These are phyloP conservation scores for Rhizophora mangle DNA, from an alignment of 345 rosid species.

Conservation along the genomic window DNA sequence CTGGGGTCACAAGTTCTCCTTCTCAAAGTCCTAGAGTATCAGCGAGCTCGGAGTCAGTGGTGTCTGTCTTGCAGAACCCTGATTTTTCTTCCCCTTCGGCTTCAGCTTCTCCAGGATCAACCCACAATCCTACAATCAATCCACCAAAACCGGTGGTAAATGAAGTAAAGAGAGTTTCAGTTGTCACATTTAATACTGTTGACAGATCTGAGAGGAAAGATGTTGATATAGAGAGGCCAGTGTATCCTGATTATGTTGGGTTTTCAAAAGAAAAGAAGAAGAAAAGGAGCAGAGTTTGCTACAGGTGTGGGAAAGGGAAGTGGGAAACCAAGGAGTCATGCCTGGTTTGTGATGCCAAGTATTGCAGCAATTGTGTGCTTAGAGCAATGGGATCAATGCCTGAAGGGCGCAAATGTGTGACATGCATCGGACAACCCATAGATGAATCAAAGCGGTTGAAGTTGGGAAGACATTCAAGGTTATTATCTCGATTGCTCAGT, in stretches of 20 bases:
- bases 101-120: constrained; percentile 72
- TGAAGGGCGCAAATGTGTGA: constrained; percentile 95
- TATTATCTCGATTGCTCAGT: constrained; percentile 76
- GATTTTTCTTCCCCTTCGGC: constrained; percentile 81
- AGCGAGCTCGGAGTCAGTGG: constrained; percentile 87
- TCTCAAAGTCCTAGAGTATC: constrained; percentile 77
- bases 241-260: constrained; percentile 51
- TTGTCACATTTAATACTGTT: constrained; percentile 74
- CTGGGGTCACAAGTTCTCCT: constrained; percentile 54
- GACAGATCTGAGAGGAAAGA: constrained; percentile 49
- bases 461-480: constrained; percentile 74
- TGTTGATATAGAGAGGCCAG: constrained; percentile 43
- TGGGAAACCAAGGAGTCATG: constrained; percentile 97
- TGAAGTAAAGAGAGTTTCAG: constrained; percentile 52
- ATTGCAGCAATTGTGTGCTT: constrained; percentile 90
- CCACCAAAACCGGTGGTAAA: constrained; percentile 34
- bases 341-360: constrained; percentile 85
- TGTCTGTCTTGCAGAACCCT: constrained; percentile 85
- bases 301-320: constrained; percentile 79
- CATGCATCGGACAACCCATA: constrained; percentile 76
- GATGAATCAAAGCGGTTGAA: constrained; percentile 78
- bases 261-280: constrained; percentile 59
- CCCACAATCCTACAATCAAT: constrained; percentile 34
- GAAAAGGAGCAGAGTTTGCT: constrained; percentile 64
- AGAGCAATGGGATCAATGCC: constrained; percentile 99